Evolutionary conservation across 2,329 filamentous ascomycete species (phyloP), one percentile per base, ranked within the genome.

Genomic region (Botrytis hyacinthi): DNA sequence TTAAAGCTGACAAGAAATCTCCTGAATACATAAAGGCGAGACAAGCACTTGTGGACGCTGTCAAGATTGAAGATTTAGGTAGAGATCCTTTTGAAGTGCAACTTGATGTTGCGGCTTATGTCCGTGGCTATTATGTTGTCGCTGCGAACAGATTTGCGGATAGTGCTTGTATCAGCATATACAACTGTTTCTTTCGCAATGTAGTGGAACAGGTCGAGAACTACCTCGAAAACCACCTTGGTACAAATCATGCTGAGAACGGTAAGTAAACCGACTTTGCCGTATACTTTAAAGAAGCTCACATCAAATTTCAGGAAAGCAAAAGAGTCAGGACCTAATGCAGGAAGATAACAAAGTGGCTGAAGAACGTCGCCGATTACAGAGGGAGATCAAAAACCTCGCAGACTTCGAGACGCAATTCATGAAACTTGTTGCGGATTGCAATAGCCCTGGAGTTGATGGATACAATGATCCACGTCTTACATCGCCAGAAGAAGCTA

Each of bases 51-150:
- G 37, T 40, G 9, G 37, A 10, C 1, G 8, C 8, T 10, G 37
- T 40, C 9, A 40, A 10, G 8, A 10, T 1, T 10, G 37, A 40
- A 40, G 8, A 40, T 10, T 40, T 40, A 10, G 37, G 6, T 0
- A 80, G 83, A 0, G 92, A 94, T 77, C 0, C 1, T 0, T 48
- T 48, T 12, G 22, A 83, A 85, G 0, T 93, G 89, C 76, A 93
- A 78, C 81, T 94, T 0, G 84, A 86, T 14, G 87, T 92, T 0
- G 87, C 92, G 0, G 85, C 89, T 0, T 89, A 89, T 6, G 86
- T 93, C 62, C 84, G 90, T 0, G 91, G 87, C 0, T 94, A 94
- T 80, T 94, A 94, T 78, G 85, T 88, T 65, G 87, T 91, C 7
- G 91, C 92, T 0, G 87, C 89, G 0, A 82, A 85, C 48, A 87